Percentiles rank a stretch among this genome's conserved stretches.
Evolutionary conservation across 768 basidiomycete species (phyloP).

Genomic region (Thelephora ganbajun): DNA sequence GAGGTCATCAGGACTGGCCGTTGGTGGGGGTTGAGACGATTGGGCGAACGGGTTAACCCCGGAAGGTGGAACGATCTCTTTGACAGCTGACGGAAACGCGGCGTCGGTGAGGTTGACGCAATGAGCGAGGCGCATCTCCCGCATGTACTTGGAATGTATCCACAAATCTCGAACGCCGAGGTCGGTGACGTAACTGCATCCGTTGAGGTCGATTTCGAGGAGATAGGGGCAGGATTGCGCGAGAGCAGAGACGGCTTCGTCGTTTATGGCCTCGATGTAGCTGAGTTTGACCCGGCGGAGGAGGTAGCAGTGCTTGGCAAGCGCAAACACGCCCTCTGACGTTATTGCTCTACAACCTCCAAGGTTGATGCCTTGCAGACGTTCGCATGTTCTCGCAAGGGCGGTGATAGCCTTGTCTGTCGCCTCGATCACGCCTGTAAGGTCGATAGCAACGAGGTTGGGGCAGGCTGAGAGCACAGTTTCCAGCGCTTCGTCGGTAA

Average conservation of each 20-base stretch:
- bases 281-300: conserved; percentile 86
- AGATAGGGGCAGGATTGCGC: conserved; percentile 72
- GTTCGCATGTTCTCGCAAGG: conserved; percentile 54
- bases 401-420: conserved; percentile 60
- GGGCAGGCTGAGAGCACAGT: conserved; percentile 54
- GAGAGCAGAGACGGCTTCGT: conserved; percentile 60
- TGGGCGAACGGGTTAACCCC: conserved; percentile 21
- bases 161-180: conserved; percentile 71
- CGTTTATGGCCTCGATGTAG: conserved; percentile 62
- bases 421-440: conserved; percentile 56
- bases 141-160: conserved; percentile 66
- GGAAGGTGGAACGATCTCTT: conserved; percentile 29
- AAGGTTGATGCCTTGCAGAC: conserved; percentile 86
- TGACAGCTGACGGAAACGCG: conserved; percentile 69
- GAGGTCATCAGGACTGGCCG: conserved; percentile 25
- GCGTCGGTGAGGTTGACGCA: conserved; percentile 68
- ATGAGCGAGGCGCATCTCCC: conserved; percentile 80
- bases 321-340: conserved; percentile 60
- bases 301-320: conserved; percentile 61
- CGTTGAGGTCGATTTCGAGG: conserved; percentile 87
- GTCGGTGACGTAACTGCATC: conserved; percentile 69
- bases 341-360: conserved; percentile 71
- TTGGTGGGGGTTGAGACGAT: conserved; percentile 8
- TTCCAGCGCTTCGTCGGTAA: conserved; percentile 51
- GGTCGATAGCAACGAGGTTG: conserved; percentile 78